Evolutionary conservation across 108 stramenopile species (phyloP).

Genomic region (Nitzschia palea): DNA sequence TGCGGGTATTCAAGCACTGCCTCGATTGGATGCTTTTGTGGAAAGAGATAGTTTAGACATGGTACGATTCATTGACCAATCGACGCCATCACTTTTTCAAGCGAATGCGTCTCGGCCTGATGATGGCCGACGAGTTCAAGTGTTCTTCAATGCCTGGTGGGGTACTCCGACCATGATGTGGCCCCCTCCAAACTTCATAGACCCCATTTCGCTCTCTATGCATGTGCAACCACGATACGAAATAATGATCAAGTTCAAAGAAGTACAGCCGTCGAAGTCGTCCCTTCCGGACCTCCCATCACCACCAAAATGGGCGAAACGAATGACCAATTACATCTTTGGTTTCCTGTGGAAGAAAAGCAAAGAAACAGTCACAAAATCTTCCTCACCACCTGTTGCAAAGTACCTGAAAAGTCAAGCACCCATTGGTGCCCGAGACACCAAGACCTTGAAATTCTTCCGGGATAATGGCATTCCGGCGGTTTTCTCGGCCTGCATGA

Average conservation of each 20-base stretch:
- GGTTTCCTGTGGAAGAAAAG: not conserved
- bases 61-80: not conserved
- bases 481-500: conserved; percentile 7
- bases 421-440: conserved; percentile 8
- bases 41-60: conserved; percentile 4
- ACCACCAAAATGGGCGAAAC: not conserved
- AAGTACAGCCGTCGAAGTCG: not conserved
- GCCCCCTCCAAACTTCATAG: not conserved
- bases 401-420: not conserved
- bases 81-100: not conserved
- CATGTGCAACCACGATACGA: not conserved
- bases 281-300: not conserved
- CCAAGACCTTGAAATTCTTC: not conserved
- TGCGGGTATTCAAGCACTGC: not conserved
- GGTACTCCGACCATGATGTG: conserved; percentile 1
- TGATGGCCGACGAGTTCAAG: not conserved
- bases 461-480: not conserved
- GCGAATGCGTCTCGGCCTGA: not conserved
- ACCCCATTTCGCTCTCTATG: conserved; percentile 1
- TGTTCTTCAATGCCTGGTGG: conserved; percentile 10
- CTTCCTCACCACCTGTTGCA: not conserved
- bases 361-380: not conserved
- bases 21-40: conserved; percentile 10
- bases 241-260: not conserved
- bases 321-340: not conserved